phyloP scores from a whole-genome alignment of 805 yeast species.

The Schwanniomyces yamadae region DNA sequence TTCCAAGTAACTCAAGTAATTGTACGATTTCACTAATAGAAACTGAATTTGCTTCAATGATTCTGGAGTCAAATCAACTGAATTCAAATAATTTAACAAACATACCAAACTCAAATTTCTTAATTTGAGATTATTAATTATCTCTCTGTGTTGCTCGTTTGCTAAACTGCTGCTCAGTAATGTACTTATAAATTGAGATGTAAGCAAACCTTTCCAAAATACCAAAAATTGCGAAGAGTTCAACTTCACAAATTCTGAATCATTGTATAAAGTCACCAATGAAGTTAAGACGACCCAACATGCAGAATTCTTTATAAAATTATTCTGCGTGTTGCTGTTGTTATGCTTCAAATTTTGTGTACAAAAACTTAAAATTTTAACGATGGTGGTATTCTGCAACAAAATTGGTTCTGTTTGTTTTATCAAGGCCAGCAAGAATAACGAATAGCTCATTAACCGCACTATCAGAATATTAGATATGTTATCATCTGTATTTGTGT shows the following conservation, averaged over 20 bases:
- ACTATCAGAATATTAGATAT: conserved; percentile 17
- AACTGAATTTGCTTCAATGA: conserved; percentile 41
- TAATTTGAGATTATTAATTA: conserved; percentile 33
- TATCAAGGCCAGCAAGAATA: conserved; percentile 35
- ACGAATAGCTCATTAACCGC: conserved; percentile 31
- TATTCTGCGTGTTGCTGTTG: conserved; percentile 18
- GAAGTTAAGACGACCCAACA: conserved; percentile 45
- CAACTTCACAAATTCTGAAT: conserved; percentile 42
- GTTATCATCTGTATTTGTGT: conserved; percentile 15
- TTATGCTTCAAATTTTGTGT: conserved; percentile 44
- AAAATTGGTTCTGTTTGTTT: conserved; percentile 34
- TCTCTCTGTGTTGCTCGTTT: conserved; percentile 24
- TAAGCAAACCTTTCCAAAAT: conserved; percentile 44
- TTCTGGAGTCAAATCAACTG: conserved; percentile 40
- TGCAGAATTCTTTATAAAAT: conserved; percentile 26
- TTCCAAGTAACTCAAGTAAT: conserved; percentile 40
- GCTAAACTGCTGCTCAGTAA: conserved; percentile 13
- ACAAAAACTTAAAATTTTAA: conserved; percentile 44
- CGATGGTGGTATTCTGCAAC: conserved; percentile 40
- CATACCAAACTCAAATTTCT: conserved; percentile 40
- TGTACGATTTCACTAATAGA: conserved; percentile 39
- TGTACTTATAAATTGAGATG: conserved; percentile 38
- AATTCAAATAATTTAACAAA: conserved; percentile 36
- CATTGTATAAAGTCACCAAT: conserved; percentile 38
- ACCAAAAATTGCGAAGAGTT: conserved; percentile 45